Conservation (phyloP, 106 monocot species). For the Phalaenopsis aphrodite region DNA sequence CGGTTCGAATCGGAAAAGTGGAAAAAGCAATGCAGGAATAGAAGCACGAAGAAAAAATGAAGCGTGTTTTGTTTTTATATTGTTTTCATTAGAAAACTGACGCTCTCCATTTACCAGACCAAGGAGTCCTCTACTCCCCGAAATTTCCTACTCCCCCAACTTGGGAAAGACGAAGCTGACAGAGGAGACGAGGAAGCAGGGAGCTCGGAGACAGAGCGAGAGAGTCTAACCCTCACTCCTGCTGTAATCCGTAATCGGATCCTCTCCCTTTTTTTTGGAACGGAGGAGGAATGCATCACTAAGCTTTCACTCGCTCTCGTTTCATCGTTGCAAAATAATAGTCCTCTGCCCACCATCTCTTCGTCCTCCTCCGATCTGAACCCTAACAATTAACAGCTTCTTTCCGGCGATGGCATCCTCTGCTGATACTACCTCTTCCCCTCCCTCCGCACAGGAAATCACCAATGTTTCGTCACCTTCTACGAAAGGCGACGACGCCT, state of each 20-base stretch:
- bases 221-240: background rate
- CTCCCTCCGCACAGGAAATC: background rate
- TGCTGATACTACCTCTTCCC: background rate
- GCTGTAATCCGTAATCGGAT: background rate
- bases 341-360: background rate
- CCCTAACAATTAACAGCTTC: background rate
- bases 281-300: background rate
- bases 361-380: background rate
- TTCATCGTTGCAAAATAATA: background rate
- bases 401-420: constrained; percentile 3
- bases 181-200: background rate
- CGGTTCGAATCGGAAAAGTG: too few relatives aligned
- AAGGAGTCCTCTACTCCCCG: background rate
- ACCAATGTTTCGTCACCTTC: background rate
- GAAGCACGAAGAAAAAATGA: too few relatives aligned
- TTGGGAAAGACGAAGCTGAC: constrained; percentile 1
- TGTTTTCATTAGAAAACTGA: background rate
- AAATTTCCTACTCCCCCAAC: background rate
- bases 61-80: background rate
- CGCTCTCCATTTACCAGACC: background rate
- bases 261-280: background rate
- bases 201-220: background rate
- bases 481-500: background rate
- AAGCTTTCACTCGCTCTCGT: background rate
- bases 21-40: too few relatives aligned